Evolutionary conservation across 2,329 filamentous ascomycete genomes (phyloP), one percentile per base, ranked within the genome.

Genomic region (Teratosphaeria gauchensis): DNA sequence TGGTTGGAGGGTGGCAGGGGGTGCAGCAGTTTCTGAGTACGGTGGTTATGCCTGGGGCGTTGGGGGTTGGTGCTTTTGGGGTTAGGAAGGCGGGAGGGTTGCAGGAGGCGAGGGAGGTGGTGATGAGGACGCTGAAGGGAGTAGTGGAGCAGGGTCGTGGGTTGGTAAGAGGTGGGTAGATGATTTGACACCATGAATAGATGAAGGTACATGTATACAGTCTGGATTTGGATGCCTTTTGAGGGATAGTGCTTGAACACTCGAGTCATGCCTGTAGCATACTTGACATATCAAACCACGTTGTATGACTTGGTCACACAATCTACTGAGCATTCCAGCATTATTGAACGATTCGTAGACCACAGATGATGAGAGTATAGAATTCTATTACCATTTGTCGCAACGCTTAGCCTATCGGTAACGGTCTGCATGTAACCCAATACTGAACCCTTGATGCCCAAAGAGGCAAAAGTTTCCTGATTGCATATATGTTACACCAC

Each of bases 1-100:
- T 48, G 3, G 53, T 67, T 12, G 66, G 66, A 16, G 66, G 66
- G 1, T 67, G 61, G 61, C 66, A 63, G 51, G 56, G 19, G 4
- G 16, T 65, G 7, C 55, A 57, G 32, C 53, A 56, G 24, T 48
- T 61, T 12, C 24, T 63, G 7, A 32, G 48, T 4, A 62, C 56
- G 1, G 24, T 56, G 12, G 21, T 60, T n/a, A 30, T 60, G 7
- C 46, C 56, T 32, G 54, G 53, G 3, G 30, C 51, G 5, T 30
- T 62, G 35, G 53, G 56, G n/a, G 59, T 54, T 55, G 59, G 63
- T 6, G 54, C 55, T 11, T 46, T 61, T 2, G 61, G 63, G 16
- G 51, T 66, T 31, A 54, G 51, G 32, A 59, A 58, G 46, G 42
- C 53, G 24, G 62, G 60, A 14, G 55, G 60, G 11, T 11, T 58